These are phyloP conservation scores for Aspergillus jensenii DNA, from an alignment of 2,329 filamentous ascomycete genomes.

Conservation along the genomic window DNA sequence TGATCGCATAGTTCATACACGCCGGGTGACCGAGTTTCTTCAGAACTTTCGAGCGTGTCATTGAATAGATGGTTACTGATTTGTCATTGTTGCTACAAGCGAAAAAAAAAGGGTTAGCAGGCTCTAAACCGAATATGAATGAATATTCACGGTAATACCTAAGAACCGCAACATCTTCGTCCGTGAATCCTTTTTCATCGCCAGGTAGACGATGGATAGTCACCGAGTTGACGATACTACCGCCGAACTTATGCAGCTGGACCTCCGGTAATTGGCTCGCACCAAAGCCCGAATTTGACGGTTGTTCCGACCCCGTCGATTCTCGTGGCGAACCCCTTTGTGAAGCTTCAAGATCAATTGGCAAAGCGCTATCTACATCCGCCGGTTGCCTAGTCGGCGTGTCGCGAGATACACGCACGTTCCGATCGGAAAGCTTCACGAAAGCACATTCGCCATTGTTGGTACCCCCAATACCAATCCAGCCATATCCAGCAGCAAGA, in stretches of 20 bases:
- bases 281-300: conserved; percentile 16
- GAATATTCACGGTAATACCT: conserved; percentile 40
- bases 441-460: conserved; percentile 84
- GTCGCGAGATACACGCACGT: conserved; percentile 39
- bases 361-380: conserved; percentile 59
- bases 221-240: conserved; percentile 66
- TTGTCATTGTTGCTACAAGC: conserved; percentile 84
- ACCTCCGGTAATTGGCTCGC: conserved; percentile 43
- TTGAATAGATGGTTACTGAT: conserved; percentile 78
- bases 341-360: conserved; percentile 47
- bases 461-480: conserved; percentile 83
- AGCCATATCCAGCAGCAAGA: conserved; percentile 80
- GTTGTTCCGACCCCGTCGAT: conserved; percentile 18
- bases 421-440: conserved; percentile 58
- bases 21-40: conserved; percentile 74
- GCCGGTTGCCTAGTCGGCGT: conserved; percentile 35
- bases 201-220: conserved; percentile 59
- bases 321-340: conserved; percentile 26
- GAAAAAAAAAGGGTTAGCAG: conserved; percentile 49
- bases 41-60: conserved; percentile 67
- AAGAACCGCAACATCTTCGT: conserved; percentile 57
- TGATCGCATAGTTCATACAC: conserved; percentile 89
- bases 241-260: conserved; percentile 59
- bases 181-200: conserved; percentile 41
- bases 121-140: conserved; percentile 45